These are phyloP conservation scores for Spirogloea muscicola DNA, from an alignment of 139 green algal genomes.

Conservation along the genomic window DNA sequence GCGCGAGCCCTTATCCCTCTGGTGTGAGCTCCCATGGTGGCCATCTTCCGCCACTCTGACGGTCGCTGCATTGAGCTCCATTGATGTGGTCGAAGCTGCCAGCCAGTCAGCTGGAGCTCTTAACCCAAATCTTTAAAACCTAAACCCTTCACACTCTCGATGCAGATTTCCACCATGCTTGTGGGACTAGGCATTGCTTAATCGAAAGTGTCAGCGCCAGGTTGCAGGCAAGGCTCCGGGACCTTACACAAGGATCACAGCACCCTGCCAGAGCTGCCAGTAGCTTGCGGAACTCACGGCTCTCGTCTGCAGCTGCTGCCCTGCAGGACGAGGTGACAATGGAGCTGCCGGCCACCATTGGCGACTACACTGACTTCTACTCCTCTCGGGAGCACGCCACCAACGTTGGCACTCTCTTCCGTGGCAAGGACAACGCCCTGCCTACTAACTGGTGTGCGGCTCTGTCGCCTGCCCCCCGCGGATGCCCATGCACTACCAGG, in stretches of 20 bases:
- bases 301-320: background rate
- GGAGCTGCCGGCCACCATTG: constrained; percentile 71
- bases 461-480: no score
- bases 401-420: constrained; percentile 80
- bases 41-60: no score
- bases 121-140: no score
- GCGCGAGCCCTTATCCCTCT: no score
- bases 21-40: no score
- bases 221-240: no score
- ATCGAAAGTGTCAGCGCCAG: background rate
- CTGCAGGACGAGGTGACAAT: constrained; percentile 57
- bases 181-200: background rate
- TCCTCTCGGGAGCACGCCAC: constrained; percentile 78
- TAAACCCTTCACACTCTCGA: no score
- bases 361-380: constrained; percentile 98
- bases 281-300: background rate
- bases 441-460: constrained; percentile 73
- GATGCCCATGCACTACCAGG: no score
- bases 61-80: no score
- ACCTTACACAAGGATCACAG: no score
- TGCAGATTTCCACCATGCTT: constrained; percentile 20
- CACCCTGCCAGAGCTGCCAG: background rate
- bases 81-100: no score
- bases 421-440: constrained; percentile 65
- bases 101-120: no score